Conservation (phyloP, 176 grass and related monocot species). For the Alopecurus myosuroides region DNA sequence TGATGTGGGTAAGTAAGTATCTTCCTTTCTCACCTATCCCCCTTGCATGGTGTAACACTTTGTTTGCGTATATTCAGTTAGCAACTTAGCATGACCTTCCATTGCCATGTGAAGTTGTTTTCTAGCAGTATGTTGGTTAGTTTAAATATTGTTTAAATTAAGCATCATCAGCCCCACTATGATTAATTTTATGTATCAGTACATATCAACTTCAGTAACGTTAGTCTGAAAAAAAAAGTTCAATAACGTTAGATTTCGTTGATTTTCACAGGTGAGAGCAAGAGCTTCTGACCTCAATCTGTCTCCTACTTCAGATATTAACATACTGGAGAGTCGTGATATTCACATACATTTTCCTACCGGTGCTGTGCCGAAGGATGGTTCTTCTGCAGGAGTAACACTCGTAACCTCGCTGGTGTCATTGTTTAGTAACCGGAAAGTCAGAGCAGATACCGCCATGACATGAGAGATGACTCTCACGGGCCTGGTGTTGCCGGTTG, state of each 20-base stretch:
- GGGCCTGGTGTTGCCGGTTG: constrained; percentile 92
- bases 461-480: constrained; percentile 96
- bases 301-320: no score
- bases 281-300: no score
- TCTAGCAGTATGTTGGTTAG: neutral
- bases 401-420: constrained; percentile 86
- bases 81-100: neutral
- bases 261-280: no score
- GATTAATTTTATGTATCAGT: no score
- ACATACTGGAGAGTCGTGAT: no score
- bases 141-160: no score
- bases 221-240: no score
- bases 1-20: constrained; percentile 84
- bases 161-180: no score
- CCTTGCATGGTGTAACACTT: neutral
- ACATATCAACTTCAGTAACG: no score
- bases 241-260: no score
- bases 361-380: no score
- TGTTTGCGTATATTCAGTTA: neutral
- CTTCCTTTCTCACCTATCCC: constrained; percentile 23
- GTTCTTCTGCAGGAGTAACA: constrained; percentile 94
- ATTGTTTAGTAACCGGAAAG: constrained; percentile 79
- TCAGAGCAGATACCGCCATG: constrained; percentile 96
- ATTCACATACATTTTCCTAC: no score
- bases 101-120: neutral